phyloP scores from a whole-genome alignment of 805 yeast species.

The Ogataea angusta region DNA sequence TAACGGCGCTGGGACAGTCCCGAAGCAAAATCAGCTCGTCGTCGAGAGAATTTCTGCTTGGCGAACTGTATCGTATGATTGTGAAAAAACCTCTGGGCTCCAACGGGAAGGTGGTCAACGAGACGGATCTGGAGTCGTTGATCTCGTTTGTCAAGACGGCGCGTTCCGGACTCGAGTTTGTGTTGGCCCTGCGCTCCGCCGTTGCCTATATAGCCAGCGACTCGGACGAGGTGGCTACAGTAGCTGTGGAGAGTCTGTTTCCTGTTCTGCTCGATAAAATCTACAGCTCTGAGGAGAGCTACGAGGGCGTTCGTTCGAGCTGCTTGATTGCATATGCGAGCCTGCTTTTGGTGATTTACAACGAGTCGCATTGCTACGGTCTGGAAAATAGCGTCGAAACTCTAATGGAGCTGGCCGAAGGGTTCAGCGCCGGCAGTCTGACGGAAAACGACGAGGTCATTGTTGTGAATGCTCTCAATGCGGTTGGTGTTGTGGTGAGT shows the following conservation, averaged over 20 bases:
- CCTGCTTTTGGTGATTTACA: conserved; percentile 41
- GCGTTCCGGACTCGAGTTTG: conserved; percentile 34
- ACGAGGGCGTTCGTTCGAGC: conserved; percentile 11
- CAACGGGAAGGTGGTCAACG: conserved; percentile 30
- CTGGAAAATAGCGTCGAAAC: conserved; percentile 43
- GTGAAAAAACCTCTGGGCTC: conserved; percentile 38
- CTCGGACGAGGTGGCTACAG: conserved; percentile 46
- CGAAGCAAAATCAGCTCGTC: conserved; percentile 44
- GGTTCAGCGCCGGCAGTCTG: conserved; percentile 27
- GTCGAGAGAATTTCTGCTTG: conserved; percentile 47
- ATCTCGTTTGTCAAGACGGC: conserved; percentile 31
- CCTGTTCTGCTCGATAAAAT: conserved; percentile 27
- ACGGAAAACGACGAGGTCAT: conserved; percentile 38
- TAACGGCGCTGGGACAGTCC: conserved; percentile 39
- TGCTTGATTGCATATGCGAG: conserved; percentile 27
- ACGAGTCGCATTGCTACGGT: conserved; percentile 49
- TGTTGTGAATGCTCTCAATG: conserved; percentile 44
- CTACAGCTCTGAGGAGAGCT: conserved; percentile 13
- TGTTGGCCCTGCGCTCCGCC: conserved; percentile 38
- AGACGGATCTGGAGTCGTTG: conserved; percentile 36
- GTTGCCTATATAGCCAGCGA: conserved; percentile 46
- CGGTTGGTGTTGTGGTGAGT: conserved; percentile 43
- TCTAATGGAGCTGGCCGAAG: conserved; percentile 44
- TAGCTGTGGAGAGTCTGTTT: conserved; percentile 28
- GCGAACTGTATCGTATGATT: conserved; percentile 47